These are phyloP conservation scores for Solanum chmielewskii DNA, from an alignment of 257 asterid species.

Conservation along the genomic window DNA sequence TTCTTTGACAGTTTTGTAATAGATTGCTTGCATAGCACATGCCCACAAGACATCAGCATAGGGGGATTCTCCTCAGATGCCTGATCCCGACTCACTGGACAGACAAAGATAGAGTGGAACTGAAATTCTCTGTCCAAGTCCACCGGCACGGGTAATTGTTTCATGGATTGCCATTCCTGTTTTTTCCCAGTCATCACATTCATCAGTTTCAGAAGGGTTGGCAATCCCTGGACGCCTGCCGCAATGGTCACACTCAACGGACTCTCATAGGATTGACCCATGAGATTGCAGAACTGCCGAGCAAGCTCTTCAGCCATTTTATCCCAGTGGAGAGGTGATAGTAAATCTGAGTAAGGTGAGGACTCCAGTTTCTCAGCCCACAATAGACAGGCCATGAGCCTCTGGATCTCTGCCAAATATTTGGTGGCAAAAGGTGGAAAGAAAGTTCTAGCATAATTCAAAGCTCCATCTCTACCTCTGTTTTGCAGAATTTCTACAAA, in stretches of 20 bases:
- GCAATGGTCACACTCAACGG: constrained; percentile 71
- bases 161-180: constrained; percentile 89
- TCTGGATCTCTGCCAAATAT: constrained; percentile 67
- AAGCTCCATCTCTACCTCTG: constrained; percentile 60
- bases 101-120: constrained; percentile 81
- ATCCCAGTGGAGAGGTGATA: constrained; percentile 60
- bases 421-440: constrained; percentile 52
- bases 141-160: constrained; percentile 77
- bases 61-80: constrained; percentile 88
- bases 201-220: constrained; percentile 72
- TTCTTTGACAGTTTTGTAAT: constrained; percentile 78
- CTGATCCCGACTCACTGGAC: constrained; percentile 91
- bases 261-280: constrained; percentile 63
- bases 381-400: constrained; percentile 67
- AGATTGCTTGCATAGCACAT: constrained; percentile 83
- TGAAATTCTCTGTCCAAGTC: constrained; percentile 78
- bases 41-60: constrained; percentile 84
- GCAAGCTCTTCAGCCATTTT: constrained; percentile 58
- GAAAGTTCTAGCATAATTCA: constrained; percentile 52
- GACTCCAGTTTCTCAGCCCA: constrained; percentile 72
- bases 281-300: constrained; percentile 65
- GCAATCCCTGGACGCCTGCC: constrained; percentile 85
- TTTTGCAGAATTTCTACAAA: constrained; percentile 70
- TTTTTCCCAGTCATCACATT: constrained; percentile 69
- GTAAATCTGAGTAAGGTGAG: constrained; percentile 68